Conservation (phyloP, 306 rosid genomes). For the Ammopiptanthus mongolicus region DNA sequence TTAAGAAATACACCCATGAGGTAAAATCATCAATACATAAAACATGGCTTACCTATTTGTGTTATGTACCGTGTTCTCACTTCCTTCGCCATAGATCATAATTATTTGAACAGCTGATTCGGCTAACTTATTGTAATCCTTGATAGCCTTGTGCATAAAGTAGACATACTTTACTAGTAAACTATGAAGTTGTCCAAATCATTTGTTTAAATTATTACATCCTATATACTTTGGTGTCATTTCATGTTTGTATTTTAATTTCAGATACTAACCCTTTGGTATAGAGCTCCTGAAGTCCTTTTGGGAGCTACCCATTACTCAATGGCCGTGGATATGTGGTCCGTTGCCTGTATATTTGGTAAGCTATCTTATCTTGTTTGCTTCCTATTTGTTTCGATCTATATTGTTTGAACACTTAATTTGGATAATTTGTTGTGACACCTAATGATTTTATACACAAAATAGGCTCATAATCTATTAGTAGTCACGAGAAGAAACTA, state of each 20-base stretch:
- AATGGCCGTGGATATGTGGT: slow-evolving; percentile 93
- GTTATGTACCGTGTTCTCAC: neutral
- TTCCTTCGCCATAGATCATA: neutral
- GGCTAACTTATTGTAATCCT: too few species aligned
- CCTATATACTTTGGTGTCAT: too few species aligned
- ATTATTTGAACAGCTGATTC: too few species aligned
- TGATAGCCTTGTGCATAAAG: too few species aligned
- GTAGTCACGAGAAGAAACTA: too few species aligned
- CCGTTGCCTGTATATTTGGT: slow-evolving; percentile 96
- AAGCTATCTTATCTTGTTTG: neutral
- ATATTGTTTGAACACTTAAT: neutral
- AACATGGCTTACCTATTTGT: neutral
- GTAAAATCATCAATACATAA: slow-evolving; percentile 9
- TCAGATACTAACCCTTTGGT: slow-evolving; percentile 89
- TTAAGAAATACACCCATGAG: slow-evolving; percentile 97
- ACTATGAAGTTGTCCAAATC: too few species aligned
- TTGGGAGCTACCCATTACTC: slow-evolving; percentile 96
- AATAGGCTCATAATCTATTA: too few species aligned
- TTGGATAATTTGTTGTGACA: neutral
- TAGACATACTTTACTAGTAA: too few species aligned
- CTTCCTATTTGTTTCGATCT: too few species aligned
- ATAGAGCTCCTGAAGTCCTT: slow-evolving; percentile 97
- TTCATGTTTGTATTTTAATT: neutral
- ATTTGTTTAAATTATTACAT: too few species aligned
- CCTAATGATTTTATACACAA: too few species aligned